phyloP scores from a whole-genome alignment of 179 eudicot species.

The Vitellaria paradoxa region DNA sequence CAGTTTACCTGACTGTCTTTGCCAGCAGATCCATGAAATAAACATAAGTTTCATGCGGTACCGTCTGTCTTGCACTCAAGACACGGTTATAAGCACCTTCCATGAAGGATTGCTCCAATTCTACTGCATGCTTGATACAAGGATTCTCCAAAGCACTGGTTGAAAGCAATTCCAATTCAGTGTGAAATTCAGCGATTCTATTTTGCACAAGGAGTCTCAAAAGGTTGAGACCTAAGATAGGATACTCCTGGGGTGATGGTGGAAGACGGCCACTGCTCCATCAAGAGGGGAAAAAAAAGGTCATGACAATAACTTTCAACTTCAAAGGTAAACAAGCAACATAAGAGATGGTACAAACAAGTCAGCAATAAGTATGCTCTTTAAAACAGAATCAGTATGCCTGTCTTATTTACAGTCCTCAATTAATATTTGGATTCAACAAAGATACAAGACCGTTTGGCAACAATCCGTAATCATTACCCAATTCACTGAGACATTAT shows the following conservation, averaged over 20 bases:
- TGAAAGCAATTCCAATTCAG: slow-evolving; percentile 89
- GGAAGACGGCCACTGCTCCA: slow-evolving; percentile 73
- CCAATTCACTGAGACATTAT: not conserved
- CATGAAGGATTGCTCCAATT: slow-evolving; percentile 96
- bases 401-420: not conserved
- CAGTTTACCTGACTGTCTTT: slow-evolving; percentile 87
- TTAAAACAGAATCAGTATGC: not conserved
- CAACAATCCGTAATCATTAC: not conserved
- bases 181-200: slow-evolving; percentile 96
- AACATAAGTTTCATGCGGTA: slow-evolving; percentile 90
- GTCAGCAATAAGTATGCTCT: not conserved
- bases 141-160: slow-evolving; percentile 74
- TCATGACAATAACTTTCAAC: not conserved
- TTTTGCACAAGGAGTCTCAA: slow-evolving; percentile 96
- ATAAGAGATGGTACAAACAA: not conserved
- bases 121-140: slow-evolving; percentile 95
- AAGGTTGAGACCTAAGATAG: slow-evolving; percentile 89
- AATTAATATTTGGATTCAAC: not conserved
- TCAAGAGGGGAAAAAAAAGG: slow-evolving; percentile 11
- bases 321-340: not conserved
- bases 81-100: slow-evolving; percentile 99
- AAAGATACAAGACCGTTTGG: not conserved
- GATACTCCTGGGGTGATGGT: slow-evolving; percentile 80
- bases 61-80: slow-evolving; percentile 86
- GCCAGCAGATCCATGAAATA: slow-evolving; percentile 96